Evolutionary conservation across 192 early-diverging fungal species (phyloP), one percentile per base, ranked within the genome.

Genomic region (Entrophospora sp.): DNA sequence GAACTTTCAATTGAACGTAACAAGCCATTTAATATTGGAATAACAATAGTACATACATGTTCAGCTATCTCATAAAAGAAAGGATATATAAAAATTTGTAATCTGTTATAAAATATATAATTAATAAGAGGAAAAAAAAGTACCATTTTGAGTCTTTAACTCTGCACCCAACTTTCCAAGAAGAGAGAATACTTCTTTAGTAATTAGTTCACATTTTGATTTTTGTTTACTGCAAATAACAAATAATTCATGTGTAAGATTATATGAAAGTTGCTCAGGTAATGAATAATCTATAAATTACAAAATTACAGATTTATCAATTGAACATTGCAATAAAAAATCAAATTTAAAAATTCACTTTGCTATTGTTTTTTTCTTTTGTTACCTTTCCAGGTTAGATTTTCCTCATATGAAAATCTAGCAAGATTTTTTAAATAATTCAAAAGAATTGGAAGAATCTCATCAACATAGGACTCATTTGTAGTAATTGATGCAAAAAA

Each of bases 11-110:
- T 57, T 8, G 83, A 79, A 24, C 79, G 76, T 25, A 79, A 74
- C 7, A 80, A 60, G 10, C 85, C 85, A 36, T 83, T 78, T n/a
- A 86, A 60, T 1, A 83, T 77, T 37, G 85, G 85, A 18, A 86
- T 62, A 25, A 83, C 69, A 52, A 83, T 81, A n/a, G 73, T 76
- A 43, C 80, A 73, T 28, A 76, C 70, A 36, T 71, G 74, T 34
- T 75, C 78, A 13, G 71, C 75, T 76, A 55, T 8, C 20, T 28
- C n/a, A 43, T 13, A 5, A 8, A 38, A 37, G 36, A 13, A 13
- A 46, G 16, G 13, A 32, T 25, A 31, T 9, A 58, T 16, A 4
- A 22, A 56, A 56, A 48, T 27, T 18, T 4, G 38, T 37, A 44
- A 10, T 3, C 18, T 13, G 30, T 38, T 20, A 20, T 61, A 7